Conservation (phyloP, 306 rosid species). For the Cucurbita maxima region DNA sequence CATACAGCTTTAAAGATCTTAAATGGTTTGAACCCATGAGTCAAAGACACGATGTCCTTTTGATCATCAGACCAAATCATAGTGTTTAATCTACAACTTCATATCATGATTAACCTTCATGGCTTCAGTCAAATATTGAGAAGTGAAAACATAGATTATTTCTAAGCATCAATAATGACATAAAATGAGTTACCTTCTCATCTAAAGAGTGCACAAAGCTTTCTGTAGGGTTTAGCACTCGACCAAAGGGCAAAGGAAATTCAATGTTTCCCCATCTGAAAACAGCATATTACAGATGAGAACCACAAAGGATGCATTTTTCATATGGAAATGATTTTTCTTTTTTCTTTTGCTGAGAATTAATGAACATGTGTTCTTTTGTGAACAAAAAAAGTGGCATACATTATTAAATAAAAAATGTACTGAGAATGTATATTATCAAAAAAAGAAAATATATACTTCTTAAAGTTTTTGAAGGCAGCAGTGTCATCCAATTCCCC, state of each 20-base stretch:
- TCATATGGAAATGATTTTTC: not conserved
- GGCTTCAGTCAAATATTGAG: not conserved
- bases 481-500: constrained; percentile 92
- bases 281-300: not conserved
- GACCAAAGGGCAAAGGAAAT: constrained; percentile 80
- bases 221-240: constrained; percentile 60
- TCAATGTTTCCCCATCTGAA: constrained; percentile 65
- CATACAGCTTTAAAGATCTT: not conserved
- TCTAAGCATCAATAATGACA: not conserved
- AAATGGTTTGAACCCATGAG: not conserved
- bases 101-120: not conserved
- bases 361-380: not conserved
- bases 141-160: not conserved
- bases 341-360: not conserved
- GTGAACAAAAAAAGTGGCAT: not conserved
- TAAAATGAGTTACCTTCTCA: constrained; percentile 43
- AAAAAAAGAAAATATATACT: constrained; percentile 18
- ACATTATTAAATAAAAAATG: not conserved
- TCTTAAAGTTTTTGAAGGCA: constrained; percentile 69
- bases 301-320: not conserved
- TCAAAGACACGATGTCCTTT: not conserved
- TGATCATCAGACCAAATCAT: not conserved
- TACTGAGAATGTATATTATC: constrained; percentile 6
- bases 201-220: constrained; percentile 62
- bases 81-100: not conserved